Base-by-base conservation (phyloP, 2,329 filamentous ascomycete species). In the Colletotrichum tropicale region DNA sequence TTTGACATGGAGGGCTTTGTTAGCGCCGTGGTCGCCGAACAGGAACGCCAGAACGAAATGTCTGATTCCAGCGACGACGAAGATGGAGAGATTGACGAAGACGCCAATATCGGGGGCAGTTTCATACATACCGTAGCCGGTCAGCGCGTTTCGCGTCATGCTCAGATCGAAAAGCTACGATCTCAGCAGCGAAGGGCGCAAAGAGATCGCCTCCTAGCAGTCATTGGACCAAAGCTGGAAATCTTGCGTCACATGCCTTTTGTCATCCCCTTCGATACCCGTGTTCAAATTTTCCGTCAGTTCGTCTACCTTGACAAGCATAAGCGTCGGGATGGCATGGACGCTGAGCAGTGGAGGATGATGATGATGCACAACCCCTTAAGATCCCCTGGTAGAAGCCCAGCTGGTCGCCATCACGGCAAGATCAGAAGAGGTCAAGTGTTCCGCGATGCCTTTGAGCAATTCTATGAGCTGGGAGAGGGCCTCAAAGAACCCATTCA, bases 211-310 rank as follows among this genome's bases (percentile, higher is more conserved):
- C 91, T 94, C 76, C 86, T 98, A 28, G 94, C 96, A 64, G 91
- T 94, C 16, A 92, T 98, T 76, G 95, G 94, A 1, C 96, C 97
- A 1, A 93, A 96, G 79, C 88, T 98, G 12, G 96, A 98, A 81
- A 94, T 99, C 7, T 85, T 99, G 66, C 94, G 97, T 79, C 98
- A 98, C 81, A 98, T 99, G 93, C 97, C 97, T 0, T 99, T 98
- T 82, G 94, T 96, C 78, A 97, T 99, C 60, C 97, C 96, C 0
- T 99, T 99, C 80, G 92, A 95, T 48, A 97, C 95, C 0, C 90
- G 97, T 62, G 97, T 99, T 6, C 92, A 96, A 82, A 96, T 98
- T 28, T 98, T 99, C 84, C 92, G 96, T 34, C 93, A 98, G 81
- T 98, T 98, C 80, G 94, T 98, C n/a, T 86, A 91, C 34, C 88